Evolutionary conservation across 1,284 basidiomycete genomes (phyloP).

Genomic region (Cryptococcus sp.): DNA sequence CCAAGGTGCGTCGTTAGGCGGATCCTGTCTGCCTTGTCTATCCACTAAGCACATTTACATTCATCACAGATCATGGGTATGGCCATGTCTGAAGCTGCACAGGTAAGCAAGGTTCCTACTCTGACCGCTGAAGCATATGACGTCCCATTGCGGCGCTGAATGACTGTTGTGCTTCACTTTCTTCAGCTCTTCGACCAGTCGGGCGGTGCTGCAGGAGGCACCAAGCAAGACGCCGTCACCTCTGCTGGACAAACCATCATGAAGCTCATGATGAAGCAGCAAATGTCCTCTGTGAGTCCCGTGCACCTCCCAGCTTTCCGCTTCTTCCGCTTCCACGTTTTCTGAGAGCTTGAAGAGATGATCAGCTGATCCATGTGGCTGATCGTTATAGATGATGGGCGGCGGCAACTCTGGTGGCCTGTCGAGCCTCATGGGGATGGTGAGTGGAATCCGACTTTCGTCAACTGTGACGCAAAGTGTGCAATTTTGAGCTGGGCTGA

Average conservation of each 20-base stretch:
- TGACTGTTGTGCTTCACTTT: background rate
- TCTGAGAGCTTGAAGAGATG: background rate
- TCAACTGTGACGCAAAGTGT: background rate
- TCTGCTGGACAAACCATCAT: conserved; percentile 79
- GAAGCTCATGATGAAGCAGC: conserved; percentile 67
- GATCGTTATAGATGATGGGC: conserved; percentile 53
- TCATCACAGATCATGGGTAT: conserved; percentile 66
- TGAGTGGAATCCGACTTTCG: conserved; percentile 32
- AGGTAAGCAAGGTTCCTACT: conserved; percentile 29
- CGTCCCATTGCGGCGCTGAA: background rate
- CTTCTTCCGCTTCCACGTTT: background rate
- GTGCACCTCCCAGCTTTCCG: background rate
- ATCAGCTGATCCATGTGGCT: background rate
- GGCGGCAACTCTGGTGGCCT: conserved; percentile 69
- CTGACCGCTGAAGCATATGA: background rate
- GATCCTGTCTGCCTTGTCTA: background rate
- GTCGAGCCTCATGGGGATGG: conserved; percentile 61
- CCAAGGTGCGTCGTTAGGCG: conserved; percentile 31
- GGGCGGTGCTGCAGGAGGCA: conserved; percentile 64
- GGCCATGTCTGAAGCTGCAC: conserved; percentile 71
- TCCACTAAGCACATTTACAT: conserved; percentile 1
- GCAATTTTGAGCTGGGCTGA: background rate
- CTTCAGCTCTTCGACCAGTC: conserved; percentile 68
- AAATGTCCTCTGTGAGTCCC: conserved; percentile 45
- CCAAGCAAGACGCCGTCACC: conserved; percentile 79